Evolutionary conservation across 2,329 filamentous ascomycete species (phyloP).

Genomic region (Colletotrichum paranaense): DNA sequence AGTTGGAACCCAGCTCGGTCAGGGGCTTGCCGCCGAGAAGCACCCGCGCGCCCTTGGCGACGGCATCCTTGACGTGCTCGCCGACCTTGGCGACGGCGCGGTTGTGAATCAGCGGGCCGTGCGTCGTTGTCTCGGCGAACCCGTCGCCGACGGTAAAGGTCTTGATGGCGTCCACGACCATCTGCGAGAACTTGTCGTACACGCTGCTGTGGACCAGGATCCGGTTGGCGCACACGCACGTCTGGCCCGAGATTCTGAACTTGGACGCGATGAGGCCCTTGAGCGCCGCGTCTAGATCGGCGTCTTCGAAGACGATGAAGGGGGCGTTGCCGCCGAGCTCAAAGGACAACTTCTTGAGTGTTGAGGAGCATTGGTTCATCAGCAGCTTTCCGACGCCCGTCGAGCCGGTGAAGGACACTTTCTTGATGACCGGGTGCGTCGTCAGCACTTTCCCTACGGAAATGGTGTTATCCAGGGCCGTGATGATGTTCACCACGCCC

Average conservation of each 20-base stretch:
- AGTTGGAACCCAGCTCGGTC: slow-evolving; percentile 52
- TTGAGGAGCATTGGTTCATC: slow-evolving; percentile 78
- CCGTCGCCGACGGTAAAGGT: slow-evolving; percentile 77
- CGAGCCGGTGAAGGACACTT: slow-evolving; percentile 83
- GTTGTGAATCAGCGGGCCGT: slow-evolving; percentile 80
- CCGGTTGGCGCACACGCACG: slow-evolving; percentile 74
- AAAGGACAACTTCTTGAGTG: slow-evolving; percentile 73
- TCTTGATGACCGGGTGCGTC: slow-evolving; percentile 77
- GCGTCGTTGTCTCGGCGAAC: slow-evolving; percentile 75
- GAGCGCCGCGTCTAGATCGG: slow-evolving; percentile 74
- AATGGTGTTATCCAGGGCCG: slow-evolving; percentile 57
- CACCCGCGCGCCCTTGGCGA: slow-evolving; percentile 75
- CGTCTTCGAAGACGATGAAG: slow-evolving; percentile 72
- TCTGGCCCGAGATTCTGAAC: slow-evolving; percentile 72
- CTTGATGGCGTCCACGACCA: slow-evolving; percentile 68
- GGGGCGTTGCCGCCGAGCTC: slow-evolving; percentile 77
- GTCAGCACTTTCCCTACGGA: slow-evolving; percentile 73
- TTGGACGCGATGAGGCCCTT: slow-evolving; percentile 65
- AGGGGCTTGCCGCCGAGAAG: slow-evolving; percentile 66
- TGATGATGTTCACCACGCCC: slow-evolving; percentile 81
- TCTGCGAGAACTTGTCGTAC: slow-evolving; percentile 71
- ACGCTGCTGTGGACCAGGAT: slow-evolving; percentile 72
- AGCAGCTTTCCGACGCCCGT: slow-evolving; percentile 78
- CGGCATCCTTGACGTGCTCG: slow-evolving; percentile 76
- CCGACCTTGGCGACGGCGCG: slow-evolving; percentile 77